These are phyloP conservation scores for Astrocystis sublimbata DNA, from an alignment of 495 filamentous ascomycete species.

Conservation along the genomic window DNA sequence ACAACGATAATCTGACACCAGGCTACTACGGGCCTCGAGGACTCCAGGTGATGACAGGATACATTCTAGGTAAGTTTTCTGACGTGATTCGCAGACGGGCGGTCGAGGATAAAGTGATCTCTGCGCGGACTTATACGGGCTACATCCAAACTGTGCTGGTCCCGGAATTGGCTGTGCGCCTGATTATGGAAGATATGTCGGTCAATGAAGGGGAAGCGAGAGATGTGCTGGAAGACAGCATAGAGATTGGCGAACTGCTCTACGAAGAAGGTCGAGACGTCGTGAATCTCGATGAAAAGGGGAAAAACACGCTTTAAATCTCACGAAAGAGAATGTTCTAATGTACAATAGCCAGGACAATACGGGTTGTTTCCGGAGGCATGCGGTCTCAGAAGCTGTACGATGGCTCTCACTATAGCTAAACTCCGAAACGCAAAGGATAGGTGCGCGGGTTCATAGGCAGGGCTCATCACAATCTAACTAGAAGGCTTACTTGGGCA, in stretches of 20 bases:
- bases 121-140: conserved; percentile 65
- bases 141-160: conserved; percentile 87
- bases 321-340: neutral
- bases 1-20: conserved; percentile 50
- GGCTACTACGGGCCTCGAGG: conserved; percentile 91
- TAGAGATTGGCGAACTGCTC: conserved; percentile 73
- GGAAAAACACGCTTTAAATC: conserved; percentile 22
- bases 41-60: conserved; percentile 61
- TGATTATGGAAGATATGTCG: conserved; percentile 85
- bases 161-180: conserved; percentile 72
- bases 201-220: conserved; percentile 65
- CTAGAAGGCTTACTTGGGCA: neutral
- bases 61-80: conserved; percentile 63
- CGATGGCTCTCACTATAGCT: neutral
- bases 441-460: neutral
- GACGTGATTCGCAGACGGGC: conserved; percentile 63
- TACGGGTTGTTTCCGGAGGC: neutral
- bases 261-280: conserved; percentile 68
- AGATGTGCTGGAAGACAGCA: conserved; percentile 70
- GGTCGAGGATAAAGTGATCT: conserved; percentile 66
- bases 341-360: neutral
- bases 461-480: neutral
- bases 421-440: neutral
- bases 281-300: conserved; percentile 51
- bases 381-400: neutral